Base-by-base conservation (phyloP, 768 basidiomycete genomes). In the Kwoniella mangroviensis region DNA sequence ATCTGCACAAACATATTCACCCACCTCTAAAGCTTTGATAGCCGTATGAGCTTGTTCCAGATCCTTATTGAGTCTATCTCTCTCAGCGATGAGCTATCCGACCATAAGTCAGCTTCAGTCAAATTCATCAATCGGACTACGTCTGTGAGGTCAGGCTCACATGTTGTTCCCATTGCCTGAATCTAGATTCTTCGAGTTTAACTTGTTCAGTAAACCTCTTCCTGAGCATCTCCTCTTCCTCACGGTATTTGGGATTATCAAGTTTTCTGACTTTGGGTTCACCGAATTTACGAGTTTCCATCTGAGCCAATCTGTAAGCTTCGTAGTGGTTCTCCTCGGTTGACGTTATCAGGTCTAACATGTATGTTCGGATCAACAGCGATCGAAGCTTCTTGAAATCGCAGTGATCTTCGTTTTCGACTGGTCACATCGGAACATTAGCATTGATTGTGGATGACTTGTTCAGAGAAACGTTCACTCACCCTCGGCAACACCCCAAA, bases 401-500 rank as follows among this genome's bases (percentile, higher is more conserved):
- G 83, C 97, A 99, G 85, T 99, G 97, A 83, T 91, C 91, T 86
- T 99, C 97, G 82, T 99, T 98, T 85, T 99, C 97, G 71, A 99
- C 96, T 94, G 77, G 63, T 15, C 15, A 15, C 42, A 13, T 17
- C 0, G 55, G 6, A 34, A 7, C 6, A 34, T 34, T 1, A 34
- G 34, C 34, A 34, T 1, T 1, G 34, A 7, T 34, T 7, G 34
- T 1, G 1, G 1, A 34, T 7, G 1, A 1, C 34, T 7, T 0
- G 21, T 41, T 28, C 40, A 12, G 52, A 40, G 11, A 40, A 21
- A 42, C 7, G 22, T 22, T 22, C 26, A 84, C 86, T 59, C 51
- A 93, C 93, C 93, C 87, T 99, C 97, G 10, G 97, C 97, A n/a
- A 99, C 94, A 87, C 97, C 97, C 97, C 97, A 99, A 15, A 96